Evolutionary conservation across 2,329 filamentous ascomycete species (phyloP).

Genomic region (Aspergillus intermedius): DNA sequence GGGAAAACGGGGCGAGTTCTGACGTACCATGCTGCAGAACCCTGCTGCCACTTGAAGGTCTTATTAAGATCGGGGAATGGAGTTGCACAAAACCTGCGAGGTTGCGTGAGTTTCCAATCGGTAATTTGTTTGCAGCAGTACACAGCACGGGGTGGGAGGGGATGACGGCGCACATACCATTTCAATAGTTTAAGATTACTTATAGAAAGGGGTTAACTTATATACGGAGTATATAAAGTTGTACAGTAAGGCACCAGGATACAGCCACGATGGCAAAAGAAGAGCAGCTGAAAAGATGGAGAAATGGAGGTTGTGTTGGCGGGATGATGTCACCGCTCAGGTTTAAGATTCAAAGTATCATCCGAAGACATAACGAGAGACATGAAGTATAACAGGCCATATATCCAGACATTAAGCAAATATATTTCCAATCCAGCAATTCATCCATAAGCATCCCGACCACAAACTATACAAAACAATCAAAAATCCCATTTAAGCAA

Average conservation of each 20-base stretch:
- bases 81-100: neutral
- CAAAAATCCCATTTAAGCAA: constrained; percentile 14
- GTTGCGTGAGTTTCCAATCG: neutral
- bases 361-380: no score
- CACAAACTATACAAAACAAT: no score
- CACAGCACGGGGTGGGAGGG: neutral
- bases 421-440: no score
- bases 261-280: neutral
- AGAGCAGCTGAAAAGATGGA: neutral
- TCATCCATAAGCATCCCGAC: no score
- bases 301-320: neutral
- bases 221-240: neutral
- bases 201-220: neutral
- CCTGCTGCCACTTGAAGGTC: neutral
- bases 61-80: neutral
- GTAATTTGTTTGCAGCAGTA: neutral
- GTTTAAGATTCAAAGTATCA: no score
- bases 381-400: no score
- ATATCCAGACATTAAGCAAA: no score
- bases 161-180: no score
- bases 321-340: constrained; percentile 5
- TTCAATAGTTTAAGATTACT: no score
- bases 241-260: neutral
- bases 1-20: neutral
- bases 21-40: constrained; percentile 7